A percentile compares a stretch with the other conserved stretches of the same genome.
Conservation (phyloP, 257 asterid genomes). For the Solanum chaucha region DNA sequence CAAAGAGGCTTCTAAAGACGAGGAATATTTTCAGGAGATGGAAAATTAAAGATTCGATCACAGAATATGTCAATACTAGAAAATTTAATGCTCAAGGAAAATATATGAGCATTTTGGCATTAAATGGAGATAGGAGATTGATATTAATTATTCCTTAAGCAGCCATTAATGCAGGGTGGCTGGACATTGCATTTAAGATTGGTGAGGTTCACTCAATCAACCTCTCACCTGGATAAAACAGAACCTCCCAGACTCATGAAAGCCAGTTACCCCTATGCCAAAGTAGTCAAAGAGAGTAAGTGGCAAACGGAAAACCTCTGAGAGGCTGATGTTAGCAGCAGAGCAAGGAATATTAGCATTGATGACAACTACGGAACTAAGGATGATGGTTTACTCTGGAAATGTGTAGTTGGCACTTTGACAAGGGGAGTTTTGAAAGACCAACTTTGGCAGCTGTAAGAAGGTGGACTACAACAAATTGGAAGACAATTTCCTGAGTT, state of each 20-base stretch:
- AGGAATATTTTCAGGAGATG: background rate
- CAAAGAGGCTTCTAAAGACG: background rate
- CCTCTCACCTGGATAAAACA: background rate
- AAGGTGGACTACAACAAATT: background rate
- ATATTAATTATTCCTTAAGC: background rate
- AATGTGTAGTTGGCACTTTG: background rate
- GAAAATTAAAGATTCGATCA: background rate
- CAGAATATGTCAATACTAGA: background rate
- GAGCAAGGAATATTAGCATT: background rate
- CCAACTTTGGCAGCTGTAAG: background rate
- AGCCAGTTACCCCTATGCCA: background rate
- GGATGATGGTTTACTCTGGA: background rate
- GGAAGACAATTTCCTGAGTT: background rate
- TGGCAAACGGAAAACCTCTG: background rate
- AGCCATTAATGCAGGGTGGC: background rate
- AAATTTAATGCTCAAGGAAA: background rate
- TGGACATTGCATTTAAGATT: background rate
- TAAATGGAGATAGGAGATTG: background rate
- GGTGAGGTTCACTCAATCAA: background rate
- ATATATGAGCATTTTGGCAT: background rate
- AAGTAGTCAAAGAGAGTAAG: background rate
- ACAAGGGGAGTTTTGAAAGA: background rate
- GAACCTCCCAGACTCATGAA: background rate
- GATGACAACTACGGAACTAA: background rate
- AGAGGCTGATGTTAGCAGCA: background rate